Base-by-base conservation (phyloP, 73 alveolate species). In the Paramecium sexaurelia region DNA sequence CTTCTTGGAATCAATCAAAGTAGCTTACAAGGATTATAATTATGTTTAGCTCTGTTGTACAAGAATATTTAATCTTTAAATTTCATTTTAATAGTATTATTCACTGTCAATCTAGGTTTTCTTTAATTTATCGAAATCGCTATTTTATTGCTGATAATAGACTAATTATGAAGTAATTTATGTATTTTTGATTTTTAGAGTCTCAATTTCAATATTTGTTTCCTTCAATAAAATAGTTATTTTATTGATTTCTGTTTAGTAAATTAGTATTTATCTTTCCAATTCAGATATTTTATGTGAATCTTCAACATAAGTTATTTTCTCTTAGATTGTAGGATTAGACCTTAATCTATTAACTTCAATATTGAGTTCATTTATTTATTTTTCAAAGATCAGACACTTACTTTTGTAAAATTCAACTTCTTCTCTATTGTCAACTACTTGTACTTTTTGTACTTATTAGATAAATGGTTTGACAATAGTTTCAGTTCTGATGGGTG, bases 391-490 rank as follows among this genome's bases (percentile, higher is more conserved):
- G 90, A 39, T 20, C 1, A 78, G 43, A 43, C 90, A 78, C 41
- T 78, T 78, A 11, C 43, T 78, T 26, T 78, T 78, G 22, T 78
- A 78, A 78, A n/a, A 43, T 43, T 78, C 90, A 5, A 45, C 47
- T 43, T 78, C 90, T 40, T 78, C 90, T 19, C 73, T 78, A 27
- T 78, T n/a, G 13, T 78, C 73, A 41, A 78, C 71, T 24, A 78
- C 68, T 45, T 78, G 17, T n/a, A 41, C 73, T 11, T 29, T 78
- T 39, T 78, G 7, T 15, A 39, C 43, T 24, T 40, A 22, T 43
- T 75, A 37, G 20, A 75, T 43, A 3, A 39, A 10, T 6, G 68
- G 73, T 78, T 78, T 29, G 75, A 45, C 20, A 20, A 39, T 7
- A 78, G 27, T 29, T 40, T 78, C 73, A 11, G 75, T 78, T 40